Evolutionary conservation across 169 alveolate species (phyloP).

Genomic region (Neospora caninum): DNA sequence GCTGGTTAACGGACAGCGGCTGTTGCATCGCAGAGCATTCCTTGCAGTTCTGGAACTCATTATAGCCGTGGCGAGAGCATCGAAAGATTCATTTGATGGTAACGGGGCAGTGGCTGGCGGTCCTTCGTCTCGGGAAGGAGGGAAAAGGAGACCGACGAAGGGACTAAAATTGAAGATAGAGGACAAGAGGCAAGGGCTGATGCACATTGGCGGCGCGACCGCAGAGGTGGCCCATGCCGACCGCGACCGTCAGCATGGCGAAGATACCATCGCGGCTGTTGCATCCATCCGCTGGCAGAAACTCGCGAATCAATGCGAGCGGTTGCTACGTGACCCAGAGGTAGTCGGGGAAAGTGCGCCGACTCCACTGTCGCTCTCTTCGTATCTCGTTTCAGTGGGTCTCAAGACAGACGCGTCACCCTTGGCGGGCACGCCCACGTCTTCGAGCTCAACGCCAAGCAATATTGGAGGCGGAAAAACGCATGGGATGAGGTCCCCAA

Average conservation of each 20-base stretch:
- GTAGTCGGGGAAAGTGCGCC: not conserved
- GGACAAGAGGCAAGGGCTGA: not conserved
- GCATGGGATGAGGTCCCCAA: conserved; percentile 24
- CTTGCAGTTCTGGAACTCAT: not conserved
- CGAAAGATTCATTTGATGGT: not conserved
- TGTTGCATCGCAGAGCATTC: not conserved
- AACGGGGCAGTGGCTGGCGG: not conserved
- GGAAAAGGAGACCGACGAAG: not conserved
- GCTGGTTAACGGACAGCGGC: not conserved
- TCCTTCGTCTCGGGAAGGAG: not conserved
- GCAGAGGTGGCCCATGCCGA: not conserved
- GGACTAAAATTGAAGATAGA: not conserved
- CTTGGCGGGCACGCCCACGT: not conserved
- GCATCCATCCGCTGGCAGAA: not conserved
- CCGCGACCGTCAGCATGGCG: not conserved
- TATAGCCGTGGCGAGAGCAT: not conserved
- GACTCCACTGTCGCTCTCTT: not conserved
- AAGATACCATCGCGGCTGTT: not conserved
- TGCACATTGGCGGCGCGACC: not conserved
- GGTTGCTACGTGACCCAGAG: conserved; percentile 1
- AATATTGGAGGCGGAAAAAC: not conserved
- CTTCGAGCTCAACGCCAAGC: not conserved
- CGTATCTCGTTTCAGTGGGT: not conserved
- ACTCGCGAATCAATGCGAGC: not conserved
- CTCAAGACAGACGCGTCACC: not conserved